Evolutionary conservation across 257 asterid genomes (phyloP).

Genomic region (Rehmannia glutinosa): DNA sequence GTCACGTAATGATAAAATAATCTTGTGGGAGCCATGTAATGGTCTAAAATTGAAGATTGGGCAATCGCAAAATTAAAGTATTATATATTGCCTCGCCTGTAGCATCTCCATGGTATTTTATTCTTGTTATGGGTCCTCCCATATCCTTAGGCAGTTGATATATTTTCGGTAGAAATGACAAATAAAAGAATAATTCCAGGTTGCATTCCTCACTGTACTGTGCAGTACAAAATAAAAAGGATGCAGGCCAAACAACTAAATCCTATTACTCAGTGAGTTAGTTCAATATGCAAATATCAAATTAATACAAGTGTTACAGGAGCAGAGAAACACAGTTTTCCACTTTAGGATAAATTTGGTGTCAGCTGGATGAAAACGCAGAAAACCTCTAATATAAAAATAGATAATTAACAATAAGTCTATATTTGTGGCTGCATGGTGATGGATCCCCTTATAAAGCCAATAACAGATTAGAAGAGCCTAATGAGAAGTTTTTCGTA

Average conservation of each 20-base stretch:
- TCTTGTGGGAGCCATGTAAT: neutral
- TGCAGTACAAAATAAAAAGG: neutral
- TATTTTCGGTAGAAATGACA: neutral
- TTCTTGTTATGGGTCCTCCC: neutral
- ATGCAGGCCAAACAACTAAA: neutral
- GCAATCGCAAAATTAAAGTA: neutral
- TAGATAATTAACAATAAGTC: neutral
- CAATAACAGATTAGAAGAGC: neutral
- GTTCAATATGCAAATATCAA: neutral
- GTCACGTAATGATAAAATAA: neutral
- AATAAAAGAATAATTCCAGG: neutral
- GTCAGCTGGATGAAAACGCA: neutral
- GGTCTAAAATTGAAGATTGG: neutral
- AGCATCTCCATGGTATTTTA: neutral
- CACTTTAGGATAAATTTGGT: neutral
- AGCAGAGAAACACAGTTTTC: neutral
- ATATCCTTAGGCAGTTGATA: neutral
- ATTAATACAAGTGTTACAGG: neutral
- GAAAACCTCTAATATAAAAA: neutral
- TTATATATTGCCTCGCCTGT: neutral
- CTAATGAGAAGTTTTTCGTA: neutral
- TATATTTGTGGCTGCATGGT: neutral
- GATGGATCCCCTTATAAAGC: slow-evolving; percentile 3
- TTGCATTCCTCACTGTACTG: neutral
- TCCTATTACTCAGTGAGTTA: neutral